Conservation (phyloP, 2,329 filamentous ascomycete genomes). For the Beauveria asiatica region DNA sequence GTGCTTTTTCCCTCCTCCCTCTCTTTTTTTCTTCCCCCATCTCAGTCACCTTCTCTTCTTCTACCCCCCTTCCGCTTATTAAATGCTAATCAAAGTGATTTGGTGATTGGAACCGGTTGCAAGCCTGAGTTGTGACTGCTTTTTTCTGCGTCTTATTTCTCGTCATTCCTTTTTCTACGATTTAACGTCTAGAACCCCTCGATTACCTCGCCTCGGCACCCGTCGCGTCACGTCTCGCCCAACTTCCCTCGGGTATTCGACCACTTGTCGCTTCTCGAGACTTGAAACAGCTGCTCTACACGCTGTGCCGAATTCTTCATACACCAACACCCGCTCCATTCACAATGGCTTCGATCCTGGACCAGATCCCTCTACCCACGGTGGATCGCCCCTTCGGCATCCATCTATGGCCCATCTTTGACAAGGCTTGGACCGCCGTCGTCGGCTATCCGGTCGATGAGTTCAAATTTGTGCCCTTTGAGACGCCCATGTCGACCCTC, state of each 20-base stretch:
- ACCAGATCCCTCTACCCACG: slow-evolving; percentile 61
- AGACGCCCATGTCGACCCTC: slow-evolving; percentile 85
- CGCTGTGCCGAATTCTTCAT: slow-evolving; percentile 11
- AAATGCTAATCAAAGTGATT: not conserved
- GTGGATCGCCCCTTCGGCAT: slow-evolving; percentile 90
- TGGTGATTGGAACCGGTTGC: slow-evolving; percentile 2
- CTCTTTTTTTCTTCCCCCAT: slow-evolving; percentile 20
- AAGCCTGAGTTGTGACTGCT: not conserved
- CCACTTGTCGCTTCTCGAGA: not conserved
- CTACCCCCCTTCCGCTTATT: slow-evolving; percentile 4
- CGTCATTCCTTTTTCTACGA: slow-evolving; percentile 26
- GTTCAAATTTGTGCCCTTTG: slow-evolving; percentile 73
- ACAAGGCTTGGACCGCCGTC: slow-evolving; percentile 68
- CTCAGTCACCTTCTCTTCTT: not conserved
- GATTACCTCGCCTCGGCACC: not conserved
- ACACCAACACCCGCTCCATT: not conserved
- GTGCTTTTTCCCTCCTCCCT: slow-evolving; percentile 7
- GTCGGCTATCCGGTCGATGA: slow-evolving; percentile 77
- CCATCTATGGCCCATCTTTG: slow-evolving; percentile 89
- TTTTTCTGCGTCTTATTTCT: slow-evolving; percentile 19
- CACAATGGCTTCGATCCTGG: slow-evolving; percentile 39
- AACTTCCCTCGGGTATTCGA: not conserved
- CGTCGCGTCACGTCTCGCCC: slow-evolving; percentile 3
- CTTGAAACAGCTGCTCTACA: not conserved
- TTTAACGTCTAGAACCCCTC: slow-evolving; percentile 4